Conservation (phyloP, 2,329 filamentous ascomycete species). For the Paramyrothecium roridum region DNA sequence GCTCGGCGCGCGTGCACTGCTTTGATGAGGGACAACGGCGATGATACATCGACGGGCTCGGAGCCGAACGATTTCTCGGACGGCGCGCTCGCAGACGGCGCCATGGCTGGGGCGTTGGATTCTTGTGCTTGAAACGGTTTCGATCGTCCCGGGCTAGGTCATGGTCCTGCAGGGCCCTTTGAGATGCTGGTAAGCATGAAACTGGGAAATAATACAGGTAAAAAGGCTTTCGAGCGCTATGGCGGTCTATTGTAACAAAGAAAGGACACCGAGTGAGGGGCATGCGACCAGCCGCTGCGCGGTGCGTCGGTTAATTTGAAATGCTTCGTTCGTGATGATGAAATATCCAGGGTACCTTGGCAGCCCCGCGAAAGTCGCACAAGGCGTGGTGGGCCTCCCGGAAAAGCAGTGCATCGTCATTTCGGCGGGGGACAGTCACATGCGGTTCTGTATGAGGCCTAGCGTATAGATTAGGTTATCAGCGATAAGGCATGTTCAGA, state of each 20-base stretch:
- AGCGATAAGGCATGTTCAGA: not conserved
- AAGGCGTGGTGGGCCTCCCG: not conserved
- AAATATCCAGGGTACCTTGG: not conserved
- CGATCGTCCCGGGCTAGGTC: constrained; percentile 20
- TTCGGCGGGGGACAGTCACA: not conserved
- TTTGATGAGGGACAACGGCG: constrained; percentile 57
- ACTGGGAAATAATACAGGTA: too few relatives aligned
- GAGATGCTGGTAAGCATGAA: too few relatives aligned
- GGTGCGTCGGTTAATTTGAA: too few relatives aligned
- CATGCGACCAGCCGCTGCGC: constrained; percentile 1
- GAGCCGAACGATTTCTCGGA: constrained; percentile 29
- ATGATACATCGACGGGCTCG: constrained; percentile 42
- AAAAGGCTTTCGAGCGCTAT: too few relatives aligned
- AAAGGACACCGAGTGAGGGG: not conserved
- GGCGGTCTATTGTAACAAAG: too few relatives aligned
- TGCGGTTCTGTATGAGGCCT: not conserved
- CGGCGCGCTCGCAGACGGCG: constrained; percentile 20
- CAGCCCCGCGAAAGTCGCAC: not conserved
- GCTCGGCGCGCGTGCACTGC: constrained; percentile 68
- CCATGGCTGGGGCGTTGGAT: constrained; percentile 17
- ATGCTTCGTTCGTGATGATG: not conserved
- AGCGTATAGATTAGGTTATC: not conserved
- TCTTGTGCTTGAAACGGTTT: constrained; percentile 13
- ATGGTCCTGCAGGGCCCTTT: constrained; percentile 13
- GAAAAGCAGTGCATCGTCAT: not conserved